phyloP scores from a whole-genome alignment of 2,329 filamentous ascomycete genomes.

The Chaetomium sp. region DNA sequence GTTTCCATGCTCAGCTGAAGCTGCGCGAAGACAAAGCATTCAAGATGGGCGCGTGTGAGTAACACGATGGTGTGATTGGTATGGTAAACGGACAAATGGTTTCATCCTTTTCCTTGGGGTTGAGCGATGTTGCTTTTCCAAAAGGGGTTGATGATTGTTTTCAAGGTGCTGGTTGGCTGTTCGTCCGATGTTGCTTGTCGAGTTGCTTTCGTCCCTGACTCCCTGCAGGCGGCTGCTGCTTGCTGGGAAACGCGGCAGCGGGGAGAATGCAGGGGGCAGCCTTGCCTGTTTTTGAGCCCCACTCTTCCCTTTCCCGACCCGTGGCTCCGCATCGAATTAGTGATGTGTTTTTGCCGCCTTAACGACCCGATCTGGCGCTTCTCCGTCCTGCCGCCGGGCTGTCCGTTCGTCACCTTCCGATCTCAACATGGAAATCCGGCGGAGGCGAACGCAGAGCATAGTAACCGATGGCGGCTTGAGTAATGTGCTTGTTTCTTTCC shows the following conservation, averaged over 20 bases:
- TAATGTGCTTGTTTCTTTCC: background rate
- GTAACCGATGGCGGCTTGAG: background rate
- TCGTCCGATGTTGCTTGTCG: background rate
- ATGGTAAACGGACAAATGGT: too few relatives aligned
- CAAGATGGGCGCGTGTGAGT: too few relatives aligned
- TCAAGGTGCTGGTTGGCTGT: conserved; percentile 1
- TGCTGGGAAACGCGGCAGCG: background rate
- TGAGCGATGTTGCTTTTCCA: background rate
- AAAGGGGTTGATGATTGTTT: background rate
- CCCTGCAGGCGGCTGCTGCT: background rate
- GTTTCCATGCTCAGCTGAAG: too few relatives aligned
- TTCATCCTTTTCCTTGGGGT: too few relatives aligned
- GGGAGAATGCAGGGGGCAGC: too few relatives aligned
- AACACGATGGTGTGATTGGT: too few relatives aligned
- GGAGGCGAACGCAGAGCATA: background rate
- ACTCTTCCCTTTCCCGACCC: background rate
- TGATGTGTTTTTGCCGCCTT: background rate
- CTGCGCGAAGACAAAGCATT: too few relatives aligned
- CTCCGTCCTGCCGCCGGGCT: too few relatives aligned
- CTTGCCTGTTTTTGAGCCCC: background rate
- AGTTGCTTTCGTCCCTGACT: background rate
- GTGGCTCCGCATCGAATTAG: background rate
- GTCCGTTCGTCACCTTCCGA: background rate
- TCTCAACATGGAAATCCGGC: background rate
- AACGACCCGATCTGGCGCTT: background rate